Conservation (phyloP, 352 stramenopile species). For the Globisporangium ultimum region DNA sequence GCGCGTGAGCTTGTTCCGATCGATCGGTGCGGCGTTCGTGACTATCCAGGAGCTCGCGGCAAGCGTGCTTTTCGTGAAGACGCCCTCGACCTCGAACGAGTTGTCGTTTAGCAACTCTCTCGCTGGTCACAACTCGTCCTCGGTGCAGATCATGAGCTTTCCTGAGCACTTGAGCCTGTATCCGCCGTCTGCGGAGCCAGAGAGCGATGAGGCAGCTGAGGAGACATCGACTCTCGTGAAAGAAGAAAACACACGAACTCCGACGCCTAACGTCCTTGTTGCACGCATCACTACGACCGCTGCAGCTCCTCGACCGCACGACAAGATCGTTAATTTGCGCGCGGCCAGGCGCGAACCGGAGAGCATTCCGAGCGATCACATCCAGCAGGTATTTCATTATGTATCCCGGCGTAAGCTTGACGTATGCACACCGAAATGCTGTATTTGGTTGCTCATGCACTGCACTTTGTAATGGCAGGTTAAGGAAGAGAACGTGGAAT, state of each 20-base stretch:
- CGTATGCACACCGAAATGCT: not conserved
- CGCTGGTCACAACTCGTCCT: slow-evolving; percentile 46
- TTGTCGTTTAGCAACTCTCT: slow-evolving; percentile 66
- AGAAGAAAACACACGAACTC: slow-evolving; percentile 4
- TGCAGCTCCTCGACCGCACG: not conserved
- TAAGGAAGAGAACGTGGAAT: slow-evolving; percentile 3
- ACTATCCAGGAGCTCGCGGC: slow-evolving; percentile 77
- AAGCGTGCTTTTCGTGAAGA: slow-evolving; percentile 81
- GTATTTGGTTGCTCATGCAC: too few species aligned
- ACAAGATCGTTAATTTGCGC: not conserved
- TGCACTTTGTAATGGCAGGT: not conserved
- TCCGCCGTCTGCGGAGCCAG: slow-evolving; percentile 15
- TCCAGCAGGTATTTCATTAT: not conserved
- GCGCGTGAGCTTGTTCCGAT: slow-evolving; percentile 55
- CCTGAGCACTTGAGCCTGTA: slow-evolving; percentile 64
- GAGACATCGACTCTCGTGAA: slow-evolving; percentile 8
- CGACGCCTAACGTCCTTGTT: not conserved
- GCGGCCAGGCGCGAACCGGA: not conserved
- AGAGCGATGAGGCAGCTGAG: slow-evolving; percentile 15
- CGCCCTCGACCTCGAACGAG: slow-evolving; percentile 47
- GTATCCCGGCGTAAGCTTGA: too few species aligned
- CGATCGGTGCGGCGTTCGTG: slow-evolving; percentile 63
- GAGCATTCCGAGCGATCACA: not conserved
- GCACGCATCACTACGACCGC: not conserved
- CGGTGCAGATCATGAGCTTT: slow-evolving; percentile 53